These are phyloP conservation scores for Phaeosphaeria sp. DNA, from an alignment of 2,329 filamentous ascomycete species.

Conservation along the genomic window DNA sequence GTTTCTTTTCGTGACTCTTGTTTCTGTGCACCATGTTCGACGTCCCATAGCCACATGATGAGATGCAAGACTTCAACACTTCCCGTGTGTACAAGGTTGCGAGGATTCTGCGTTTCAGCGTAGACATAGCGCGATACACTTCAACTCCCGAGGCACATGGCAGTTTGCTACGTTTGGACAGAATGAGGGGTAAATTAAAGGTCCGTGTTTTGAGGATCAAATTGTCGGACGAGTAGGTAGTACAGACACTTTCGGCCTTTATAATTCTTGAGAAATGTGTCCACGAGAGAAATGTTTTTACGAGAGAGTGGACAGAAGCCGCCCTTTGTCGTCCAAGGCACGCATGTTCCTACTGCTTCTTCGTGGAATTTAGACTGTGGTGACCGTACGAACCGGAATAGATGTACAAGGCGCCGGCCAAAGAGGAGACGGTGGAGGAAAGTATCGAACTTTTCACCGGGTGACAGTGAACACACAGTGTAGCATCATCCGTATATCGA, in stretches of 20 bases:
- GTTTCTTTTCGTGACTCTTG: constrained; percentile 6
- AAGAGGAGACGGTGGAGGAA: no score
- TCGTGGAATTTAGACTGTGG: no score
- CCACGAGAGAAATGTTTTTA: no score
- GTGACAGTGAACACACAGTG: no score
- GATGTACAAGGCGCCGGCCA: no score
- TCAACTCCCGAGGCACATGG: background rate
- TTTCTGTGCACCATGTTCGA: background rate
- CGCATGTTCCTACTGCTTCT: no score
- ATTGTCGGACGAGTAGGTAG: constrained; percentile 1
- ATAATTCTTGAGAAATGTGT: background rate
- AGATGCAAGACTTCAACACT: background rate
- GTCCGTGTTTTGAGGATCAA: constrained; percentile 12
- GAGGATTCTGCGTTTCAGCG: background rate
- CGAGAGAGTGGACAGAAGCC: background rate
- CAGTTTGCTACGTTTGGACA: background rate
- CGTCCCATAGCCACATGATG: background rate
- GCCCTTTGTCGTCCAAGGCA: background rate
- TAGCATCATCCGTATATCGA: background rate
- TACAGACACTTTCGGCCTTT: background rate
- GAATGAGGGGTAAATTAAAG: constrained; percentile 14
- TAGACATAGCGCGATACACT: background rate
- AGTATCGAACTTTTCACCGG: no score
- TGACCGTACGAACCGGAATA: no score
- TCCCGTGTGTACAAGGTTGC: background rate